A percentile compares a stretch with the other conserved stretches of the same genome.
Evolutionary conservation across 129 eudicot genomes (phyloP).

Genomic region (Oenanthe sinensis): DNA sequence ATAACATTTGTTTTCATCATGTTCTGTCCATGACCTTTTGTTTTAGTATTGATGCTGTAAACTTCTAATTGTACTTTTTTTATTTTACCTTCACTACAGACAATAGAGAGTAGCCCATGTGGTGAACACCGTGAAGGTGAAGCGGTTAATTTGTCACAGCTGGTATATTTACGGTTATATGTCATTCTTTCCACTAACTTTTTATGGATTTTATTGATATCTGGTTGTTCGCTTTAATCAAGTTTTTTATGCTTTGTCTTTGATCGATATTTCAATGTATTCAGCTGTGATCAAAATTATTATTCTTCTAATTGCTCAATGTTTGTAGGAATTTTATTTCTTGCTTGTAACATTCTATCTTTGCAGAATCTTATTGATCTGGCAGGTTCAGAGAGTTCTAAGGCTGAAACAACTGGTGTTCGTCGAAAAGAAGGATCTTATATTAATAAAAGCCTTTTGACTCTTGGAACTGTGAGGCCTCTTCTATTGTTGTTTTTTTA

Average conservation of each 20-base stretch:
- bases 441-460: slow-evolving; percentile 89
- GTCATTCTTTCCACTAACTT: not conserved
- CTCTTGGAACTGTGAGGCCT: slow-evolving; percentile 99
- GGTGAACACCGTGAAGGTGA: slow-evolving; percentile 76
- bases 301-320: not conserved
- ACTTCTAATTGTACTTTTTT: slow-evolving; percentile 10
- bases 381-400: slow-evolving; percentile 99
- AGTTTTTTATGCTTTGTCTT: slow-evolving; percentile 13
- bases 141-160: slow-evolving; percentile 84
- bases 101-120: slow-evolving; percentile 94
- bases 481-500: slow-evolving; percentile 32
- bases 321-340: not conserved
- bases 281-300: not conserved
- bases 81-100: slow-evolving; percentile 36
- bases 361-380: slow-evolving; percentile 96
- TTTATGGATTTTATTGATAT: slow-evolving; percentile 12
- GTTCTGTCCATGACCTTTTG: not conserved
- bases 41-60: slow-evolving; percentile 7
- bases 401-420: slow-evolving; percentile 84
- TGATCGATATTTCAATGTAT: not conserved
- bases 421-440: slow-evolving; percentile 96
- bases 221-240: slow-evolving; percentile 5
- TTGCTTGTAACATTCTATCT: slow-evolving; percentile 14
- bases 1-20: not conserved
- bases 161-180: slow-evolving; percentile 41